These are phyloP conservation scores for Solanum corneliomulleri DNA, from an alignment of 257 asterid species.

Conservation along the genomic window DNA sequence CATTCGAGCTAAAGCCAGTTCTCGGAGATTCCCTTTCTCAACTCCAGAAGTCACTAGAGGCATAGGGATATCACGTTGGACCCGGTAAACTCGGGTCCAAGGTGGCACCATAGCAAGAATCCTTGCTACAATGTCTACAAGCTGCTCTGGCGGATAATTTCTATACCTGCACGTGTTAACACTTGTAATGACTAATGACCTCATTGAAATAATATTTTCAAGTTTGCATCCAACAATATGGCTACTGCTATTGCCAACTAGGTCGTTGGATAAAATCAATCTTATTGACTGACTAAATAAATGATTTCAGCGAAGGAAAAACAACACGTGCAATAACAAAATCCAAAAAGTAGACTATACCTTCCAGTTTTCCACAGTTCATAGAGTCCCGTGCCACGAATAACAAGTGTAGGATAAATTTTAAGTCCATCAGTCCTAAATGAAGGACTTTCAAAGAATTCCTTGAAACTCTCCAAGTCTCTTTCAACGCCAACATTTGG, in stretches of 20 bases:
- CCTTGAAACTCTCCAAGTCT: constrained; percentile 96
- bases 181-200: neutral
- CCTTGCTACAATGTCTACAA: constrained; percentile 94
- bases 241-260: neutral
- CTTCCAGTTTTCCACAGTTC: constrained; percentile 99
- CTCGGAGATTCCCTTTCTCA: constrained; percentile 98
- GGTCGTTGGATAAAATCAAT: neutral
- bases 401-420: constrained; percentile 94
- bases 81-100: constrained; percentile 99
- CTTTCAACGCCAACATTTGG: constrained; percentile 98
- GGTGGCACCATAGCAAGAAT: constrained; percentile 96
- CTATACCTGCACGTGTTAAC: constrained; percentile 44
- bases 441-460: constrained; percentile 88
- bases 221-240: neutral
- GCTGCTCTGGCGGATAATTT: constrained; percentile 98
- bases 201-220: neutral
- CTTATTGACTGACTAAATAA: neutral
- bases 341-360: constrained; percentile 10
- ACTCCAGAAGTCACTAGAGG: constrained; percentile 98
- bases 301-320: neutral
- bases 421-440: constrained; percentile 96
- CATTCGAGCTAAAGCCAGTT: constrained; percentile 95
- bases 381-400: constrained; percentile 98
- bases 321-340: neutral
- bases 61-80: constrained; percentile 98